Evolutionary conservation across 345 rosid species (phyloP), one percentile per base, ranked within the genome.

Genomic region (Pugionium cornutum): DNA sequence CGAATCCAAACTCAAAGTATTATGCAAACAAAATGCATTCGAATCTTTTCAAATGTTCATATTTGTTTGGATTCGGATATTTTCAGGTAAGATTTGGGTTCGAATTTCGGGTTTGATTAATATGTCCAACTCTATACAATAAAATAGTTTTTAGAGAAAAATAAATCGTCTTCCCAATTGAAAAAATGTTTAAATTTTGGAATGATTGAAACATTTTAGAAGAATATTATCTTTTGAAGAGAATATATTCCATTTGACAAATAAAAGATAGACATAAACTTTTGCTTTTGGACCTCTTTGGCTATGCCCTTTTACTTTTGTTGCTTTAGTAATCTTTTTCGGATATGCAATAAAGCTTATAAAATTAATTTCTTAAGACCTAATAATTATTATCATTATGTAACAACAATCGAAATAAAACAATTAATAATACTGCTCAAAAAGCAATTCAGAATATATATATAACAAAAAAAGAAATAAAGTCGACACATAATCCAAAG

Each of bases 401-500:
- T 58, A 65, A 73, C 62, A 66, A 60, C 68, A 67, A 60, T 53
- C 46, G 32, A 73, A 67, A 45, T 9, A 65, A 72, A 72, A 65
- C 39, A 43, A 72, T 72, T 58, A 42, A 64, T 49, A 65, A 49
- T 64, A 29, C 4, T 72, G 18, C 53, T 47, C 46, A 47, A 67
- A 62, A 59, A 59, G 56, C 45, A 66, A 67, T 58, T 40, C 18
- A 18, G 18, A 18, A 18, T 18, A 18, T 18, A 18, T 28, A 42
- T 50, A 50, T n/a, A 47, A 9, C 28, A 37, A 56, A 4, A 18
- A 11, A 25, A 34, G 9, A 66, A 18, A 34, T 1, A 51, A 73
- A 53, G 52, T 58, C 40, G 72, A 39, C 46, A 46, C 46, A 46
- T 68, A 60, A 73, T 67, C 72, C 72, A 67, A 66, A 66, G 77